Base-by-base conservation (phyloP, 1,139 yeast genomes). In the Lodderomyces orthopsilosis region DNA sequence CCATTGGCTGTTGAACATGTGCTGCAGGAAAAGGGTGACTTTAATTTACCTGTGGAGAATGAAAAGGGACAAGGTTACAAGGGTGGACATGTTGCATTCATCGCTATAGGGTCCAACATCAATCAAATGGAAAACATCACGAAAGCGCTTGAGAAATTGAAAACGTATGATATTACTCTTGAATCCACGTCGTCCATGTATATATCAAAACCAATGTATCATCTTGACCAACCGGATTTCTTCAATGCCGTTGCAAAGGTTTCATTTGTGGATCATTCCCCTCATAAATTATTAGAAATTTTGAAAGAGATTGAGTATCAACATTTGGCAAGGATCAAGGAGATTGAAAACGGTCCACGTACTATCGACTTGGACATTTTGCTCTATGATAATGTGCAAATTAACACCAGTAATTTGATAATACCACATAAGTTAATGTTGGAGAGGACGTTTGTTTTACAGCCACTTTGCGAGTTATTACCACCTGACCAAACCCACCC, bases 191-290 rank as follows among this genome's bases (percentile, higher is more conserved):
- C 98, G 0, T 79, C 95, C 1, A 65, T 93, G 47, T 93, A 88
- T 62, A 81, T 85, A 48, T 87, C 96, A 18, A 88, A 84, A 51
- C 98, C 99, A 37, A 93, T 93, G 98, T 94, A 90, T 60, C 81
- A 75, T 50, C 66, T 75, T 38, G 88, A 90, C 48, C 99, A 93
- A 65, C 75, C 81, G 2, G 83, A 82, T 55, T 94, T 93, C 59
- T 70, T 83, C 54, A 94, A 93, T 59, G 98, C 97, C 1, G 95
- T 83, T 1, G 58, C 88, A 17, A 79, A 83, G 53, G 71, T 87
- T n/a, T 39, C 54, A 4, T 63, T 69, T 36, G 75, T 85, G 0
- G 61, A 60, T 6, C 63, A 82, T 38, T 51, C 74, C 0, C 98
- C 99, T 1, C 70, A 74, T 36, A 81, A 79, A 1, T 66, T 94